phyloP scores from a whole-genome alignment of 1,139 yeast species.

The Meyerozyma sp. region DNA sequence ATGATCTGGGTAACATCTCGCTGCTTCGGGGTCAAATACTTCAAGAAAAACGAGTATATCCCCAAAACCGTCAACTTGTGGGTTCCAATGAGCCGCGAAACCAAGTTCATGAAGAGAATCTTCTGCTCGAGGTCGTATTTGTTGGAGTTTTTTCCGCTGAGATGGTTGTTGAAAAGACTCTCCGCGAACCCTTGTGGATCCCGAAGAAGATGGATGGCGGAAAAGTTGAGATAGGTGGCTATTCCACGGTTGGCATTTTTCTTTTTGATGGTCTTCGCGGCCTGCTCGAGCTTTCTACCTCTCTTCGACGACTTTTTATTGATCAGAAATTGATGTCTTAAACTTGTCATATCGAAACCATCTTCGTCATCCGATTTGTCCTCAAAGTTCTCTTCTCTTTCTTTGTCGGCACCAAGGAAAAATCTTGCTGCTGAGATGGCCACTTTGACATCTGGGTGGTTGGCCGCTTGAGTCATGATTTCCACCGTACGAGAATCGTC shows the following conservation, averaged over 20 bases:
- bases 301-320: slow-evolving; percentile 81
- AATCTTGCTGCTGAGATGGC: slow-evolving; percentile 86
- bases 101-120: slow-evolving; percentile 77
- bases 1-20: slow-evolving; percentile 88
- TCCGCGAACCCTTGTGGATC: slow-evolving; percentile 99
- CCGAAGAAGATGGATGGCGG: slow-evolving; percentile 87
- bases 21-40: slow-evolving; percentile 91
- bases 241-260: slow-evolving; percentile 43
- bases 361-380: slow-evolving; percentile 72
- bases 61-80: slow-evolving; percentile 91
- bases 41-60: slow-evolving; percentile 79
- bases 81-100: slow-evolving; percentile 86
- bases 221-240: slow-evolving; percentile 82
- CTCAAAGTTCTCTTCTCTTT: slow-evolving; percentile 78
- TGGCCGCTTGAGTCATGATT: slow-evolving; percentile 92
- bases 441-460: slow-evolving; percentile 83
- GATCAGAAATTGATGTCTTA: slow-evolving; percentile 76
- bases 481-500: slow-evolving; percentile 95
- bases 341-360: slow-evolving; percentile 58
- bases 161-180: slow-evolving; percentile 62
- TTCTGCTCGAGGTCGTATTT: slow-evolving; percentile 83
- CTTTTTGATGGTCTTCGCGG: slow-evolving; percentile 64
- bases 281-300: slow-evolving; percentile 70
- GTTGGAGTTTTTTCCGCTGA: slow-evolving; percentile 60
- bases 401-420: slow-evolving; percentile 92